Conservation (phyloP, 106 monocot genomes). For the Allium cepa region DNA sequence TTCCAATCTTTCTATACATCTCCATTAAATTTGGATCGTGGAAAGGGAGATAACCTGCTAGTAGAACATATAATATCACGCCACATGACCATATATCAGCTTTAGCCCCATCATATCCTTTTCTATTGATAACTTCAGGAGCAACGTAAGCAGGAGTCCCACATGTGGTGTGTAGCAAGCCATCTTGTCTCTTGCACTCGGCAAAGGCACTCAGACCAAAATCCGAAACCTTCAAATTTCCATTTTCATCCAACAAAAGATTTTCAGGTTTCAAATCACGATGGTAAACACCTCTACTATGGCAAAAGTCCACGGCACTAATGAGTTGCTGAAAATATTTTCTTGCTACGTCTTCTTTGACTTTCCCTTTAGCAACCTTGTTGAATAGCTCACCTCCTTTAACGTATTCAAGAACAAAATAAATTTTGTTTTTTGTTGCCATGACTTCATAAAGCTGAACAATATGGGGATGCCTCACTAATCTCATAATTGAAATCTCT, state of each 20-base stretch:
- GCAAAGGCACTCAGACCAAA: conserved; percentile 38
- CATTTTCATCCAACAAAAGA: conserved; percentile 36
- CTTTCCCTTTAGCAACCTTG: conserved; percentile 28
- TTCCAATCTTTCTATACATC: conserved; percentile 38
- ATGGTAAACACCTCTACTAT: conserved; percentile 46
- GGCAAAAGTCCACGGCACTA: conserved; percentile 35
- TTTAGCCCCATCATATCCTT: conserved; percentile 43
- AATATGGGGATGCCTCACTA: conserved; percentile 29
- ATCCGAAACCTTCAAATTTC: conserved; percentile 45
- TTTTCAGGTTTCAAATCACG: conserved; percentile 55
- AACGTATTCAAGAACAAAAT: conserved; percentile 29
- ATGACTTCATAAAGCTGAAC: conserved; percentile 41
- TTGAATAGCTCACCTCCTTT: conserved; percentile 36
- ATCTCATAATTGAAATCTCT: conserved; percentile 36
- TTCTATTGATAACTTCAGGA: conserved; percentile 36
- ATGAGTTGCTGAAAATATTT: conserved; percentile 42
- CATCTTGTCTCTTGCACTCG: conserved; percentile 20
- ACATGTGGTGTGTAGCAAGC: conserved; percentile 45
- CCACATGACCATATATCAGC: conserved; percentile 60
- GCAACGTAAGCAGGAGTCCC: conserved; percentile 58
- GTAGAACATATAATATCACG: conserved; percentile 27
- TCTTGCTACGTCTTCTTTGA: conserved; percentile 29
- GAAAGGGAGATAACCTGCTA: conserved; percentile 45
- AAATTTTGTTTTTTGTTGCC: conserved; percentile 38
- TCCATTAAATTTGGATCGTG: conserved; percentile 38